Conservation (phyloP, 805 yeast genomes). For the Jamesozyma piceae region DNA sequence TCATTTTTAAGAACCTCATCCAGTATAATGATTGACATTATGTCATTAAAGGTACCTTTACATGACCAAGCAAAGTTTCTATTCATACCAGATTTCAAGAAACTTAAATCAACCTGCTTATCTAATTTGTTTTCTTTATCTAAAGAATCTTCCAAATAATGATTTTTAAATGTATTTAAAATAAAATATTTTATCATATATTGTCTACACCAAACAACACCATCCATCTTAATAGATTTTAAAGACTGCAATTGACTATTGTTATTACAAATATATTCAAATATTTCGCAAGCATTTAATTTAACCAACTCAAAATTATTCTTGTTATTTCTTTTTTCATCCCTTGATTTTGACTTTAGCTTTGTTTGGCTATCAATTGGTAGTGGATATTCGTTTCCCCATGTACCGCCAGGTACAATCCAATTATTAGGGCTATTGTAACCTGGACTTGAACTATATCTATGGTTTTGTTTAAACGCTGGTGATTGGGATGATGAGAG, state of each 20-base stretch:
- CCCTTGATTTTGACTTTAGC: conserved; percentile 16
- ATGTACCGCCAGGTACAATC: conserved; percentile 5
- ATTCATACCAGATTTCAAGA: conserved; percentile 25
- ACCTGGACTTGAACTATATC: conserved; percentile 5
- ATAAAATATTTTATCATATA: conserved; percentile 22
- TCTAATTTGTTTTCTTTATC: conserved; percentile 2
- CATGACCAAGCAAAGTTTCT: conserved; percentile 27
- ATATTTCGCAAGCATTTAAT: conserved; percentile 16
- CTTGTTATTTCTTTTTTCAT: conserved; percentile 8
- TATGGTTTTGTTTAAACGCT: neutral
- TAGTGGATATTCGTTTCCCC: conserved; percentile 15
- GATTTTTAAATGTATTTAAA: conserved; percentile 8
- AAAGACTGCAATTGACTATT: conserved; percentile 4
- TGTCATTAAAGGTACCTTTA: conserved; percentile 18
- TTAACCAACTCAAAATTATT: conserved; percentile 9
- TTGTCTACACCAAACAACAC: conserved; percentile 27
- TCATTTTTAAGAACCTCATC: conserved; percentile 19
- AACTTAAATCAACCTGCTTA: conserved; percentile 10
- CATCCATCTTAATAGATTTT: conserved; percentile 16
- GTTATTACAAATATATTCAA: conserved; percentile 9
- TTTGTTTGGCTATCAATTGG: conserved; percentile 21
- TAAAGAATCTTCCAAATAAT: neutral
- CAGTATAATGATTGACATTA: conserved; percentile 18
- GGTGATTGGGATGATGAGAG: neutral
- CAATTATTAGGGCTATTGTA: conserved; percentile 10